Evolutionary conservation across 2,329 filamentous ascomycete genomes (phyloP).

Genomic region (Pseudogymnoascus sp.): DNA sequence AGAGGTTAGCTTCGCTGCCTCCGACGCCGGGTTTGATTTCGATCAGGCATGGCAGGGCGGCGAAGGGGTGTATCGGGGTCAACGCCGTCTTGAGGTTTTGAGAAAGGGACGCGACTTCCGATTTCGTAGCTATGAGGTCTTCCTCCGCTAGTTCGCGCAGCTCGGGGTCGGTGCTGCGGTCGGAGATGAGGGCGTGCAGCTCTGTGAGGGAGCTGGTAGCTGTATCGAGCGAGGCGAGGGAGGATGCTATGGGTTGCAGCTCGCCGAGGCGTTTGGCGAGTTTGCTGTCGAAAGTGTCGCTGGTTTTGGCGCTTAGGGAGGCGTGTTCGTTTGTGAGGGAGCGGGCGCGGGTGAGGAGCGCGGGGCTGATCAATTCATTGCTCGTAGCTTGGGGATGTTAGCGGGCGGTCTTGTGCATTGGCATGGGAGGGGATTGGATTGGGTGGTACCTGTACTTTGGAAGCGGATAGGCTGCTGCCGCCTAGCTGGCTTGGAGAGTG

Average conservation of each 20-base stretch:
- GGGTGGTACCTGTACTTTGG: slow-evolving; percentile 37
- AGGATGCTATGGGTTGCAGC: slow-evolving; percentile 46
- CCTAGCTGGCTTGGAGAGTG: slow-evolving; percentile 20
- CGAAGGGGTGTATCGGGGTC: slow-evolving; percentile 83
- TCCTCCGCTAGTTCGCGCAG: slow-evolving; percentile 71
- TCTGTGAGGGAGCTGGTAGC: slow-evolving; percentile 45
- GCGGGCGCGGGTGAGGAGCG: slow-evolving; percentile 51
- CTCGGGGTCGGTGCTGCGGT: slow-evolving; percentile 47
- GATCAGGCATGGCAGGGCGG: slow-evolving; percentile 77
- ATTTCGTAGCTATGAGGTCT: slow-evolving; percentile 61
- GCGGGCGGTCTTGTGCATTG: slow-evolving; percentile 13
- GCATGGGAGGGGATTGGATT: slow-evolving; percentile 7
- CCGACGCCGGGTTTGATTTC: slow-evolving; percentile 90
- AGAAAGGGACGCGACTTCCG: slow-evolving; percentile 53
- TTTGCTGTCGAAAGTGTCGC: slow-evolving; percentile 45
- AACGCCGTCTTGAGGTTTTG: slow-evolving; percentile 65
- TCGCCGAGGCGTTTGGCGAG: slow-evolving; percentile 54
- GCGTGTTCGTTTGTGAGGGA: slow-evolving; percentile 49
- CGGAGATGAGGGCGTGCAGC: slow-evolving; percentile 41
- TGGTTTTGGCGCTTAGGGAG: slow-evolving; percentile 42
- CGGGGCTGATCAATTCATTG: slow-evolving; percentile 35
- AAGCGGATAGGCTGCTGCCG: slow-evolving; percentile 28
- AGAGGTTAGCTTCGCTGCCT: slow-evolving; percentile 83
- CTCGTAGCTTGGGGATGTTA: slow-evolving; percentile 11
- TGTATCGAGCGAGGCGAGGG: slow-evolving; percentile 50